Evolutionary conservation across 306 rosid genomes (phyloP), one percentile per base, ranked within the genome.

Genomic region (Prunus campanulata): DNA sequence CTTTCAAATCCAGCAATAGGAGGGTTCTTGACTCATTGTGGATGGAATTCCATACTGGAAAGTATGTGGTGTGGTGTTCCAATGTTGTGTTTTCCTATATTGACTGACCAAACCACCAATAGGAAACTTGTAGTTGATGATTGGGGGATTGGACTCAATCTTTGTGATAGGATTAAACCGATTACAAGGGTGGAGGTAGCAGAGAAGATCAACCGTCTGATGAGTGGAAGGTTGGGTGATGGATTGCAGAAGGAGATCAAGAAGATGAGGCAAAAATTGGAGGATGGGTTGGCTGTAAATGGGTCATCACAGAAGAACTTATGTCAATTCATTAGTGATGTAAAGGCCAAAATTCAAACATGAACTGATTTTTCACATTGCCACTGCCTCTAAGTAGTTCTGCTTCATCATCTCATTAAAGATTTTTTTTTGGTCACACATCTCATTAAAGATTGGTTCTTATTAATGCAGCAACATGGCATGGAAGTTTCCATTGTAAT

Each of bases 21-120:
- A 68, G 87, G 87, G 35, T 84, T 80, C 77, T 27, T 80, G 42
- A 76, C 82, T 11, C 82, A 80, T n/a, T 80, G 87, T 68, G 87
- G 84, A 57, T 83, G 82, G 84, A 83, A 83, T 25, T 80, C 87
- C 6, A 42, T 76, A 61, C 48, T 83, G 19, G 80, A 84, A 73
- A 84, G 84, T 10, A 49, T 84, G 47, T 50, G 82, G 84, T 77
- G 47, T 63, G 70, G 84, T 46, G 77, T 80, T 2, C 87, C 82
- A 22, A 18, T 80, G 50, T 42, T 80, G 56, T 84, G 87, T 25
- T 84, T 60, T 8, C 87, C 87, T 25, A 25, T 84, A 1, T 2
- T 5, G n/a, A 13, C 52, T 5, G 84, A 80, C 47, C 84, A 84
- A 52, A 56, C 54, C 39, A 84, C 84, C 10, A 84, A 84, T 25